Evolutionary conservation across 1,284 basidiomycete species (phyloP), one percentile per base, ranked within the genome.

Genomic region (Leccinum subspadiceum): DNA sequence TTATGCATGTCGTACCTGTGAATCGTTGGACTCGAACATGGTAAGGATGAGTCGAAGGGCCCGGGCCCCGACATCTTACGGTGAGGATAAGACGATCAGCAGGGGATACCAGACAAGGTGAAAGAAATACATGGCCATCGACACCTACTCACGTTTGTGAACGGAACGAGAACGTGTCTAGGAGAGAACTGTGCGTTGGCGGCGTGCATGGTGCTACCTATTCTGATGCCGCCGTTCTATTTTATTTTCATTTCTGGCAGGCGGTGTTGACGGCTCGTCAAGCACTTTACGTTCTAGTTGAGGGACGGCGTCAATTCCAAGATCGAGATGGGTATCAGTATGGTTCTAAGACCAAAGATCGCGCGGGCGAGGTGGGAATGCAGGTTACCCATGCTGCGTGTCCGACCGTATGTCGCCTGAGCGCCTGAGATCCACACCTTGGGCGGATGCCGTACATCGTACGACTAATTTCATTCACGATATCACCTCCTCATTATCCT

Each of bases 1-100:
- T 89, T 75, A 95, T 94, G 3, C 94, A 97, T 72, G 84, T 94
- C 58, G 81, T 97, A 12, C 96, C 96, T n/a, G 77, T 96, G 54
- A 78, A 33, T 33, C 31, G 31, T 33, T 33, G 31, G 31, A 33
- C 31, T 33, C 31, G 31, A 33, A 33, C 31, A 33, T 33, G 31
- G 31, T 33, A 33, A 33, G 31, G 31, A 33, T 33, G 31, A 33
- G 31, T 33, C 31, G 31, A 33, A 33, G 31, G 31, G 31, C 31
- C 31, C 31, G 31, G 31, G 31, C 31, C 10, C 31, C 31, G 31
- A 33, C 31, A 33, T 33, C 31, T 33, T 33, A 33, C 31, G 31
- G 31, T 33, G 31, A 33, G 31, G 31, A 33, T 33, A 33, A 37
- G 35, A 37, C 35, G 60, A 57, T 9, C 50, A 48, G 8, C 35